Evolutionary conservation across 1,284 basidiomycete genomes (phyloP), one percentile per base, ranked within the genome.

Genomic region (Irpex rosettiformis): DNA sequence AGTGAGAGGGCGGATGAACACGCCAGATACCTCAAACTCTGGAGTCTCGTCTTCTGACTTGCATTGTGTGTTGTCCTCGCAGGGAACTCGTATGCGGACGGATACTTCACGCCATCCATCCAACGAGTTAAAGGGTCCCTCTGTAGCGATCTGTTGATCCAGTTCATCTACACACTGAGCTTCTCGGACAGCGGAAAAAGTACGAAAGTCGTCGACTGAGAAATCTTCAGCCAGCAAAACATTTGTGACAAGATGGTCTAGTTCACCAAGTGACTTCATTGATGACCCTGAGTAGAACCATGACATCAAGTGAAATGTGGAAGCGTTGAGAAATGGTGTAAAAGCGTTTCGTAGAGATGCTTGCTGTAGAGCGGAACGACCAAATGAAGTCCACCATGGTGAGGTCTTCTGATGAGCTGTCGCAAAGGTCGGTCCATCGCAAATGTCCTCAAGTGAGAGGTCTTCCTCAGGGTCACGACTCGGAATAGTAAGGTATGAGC

Each of bases 191-290:
- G 55, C 37, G 49, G 45, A 58, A 43, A 65, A 64, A 11, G 18
- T 21, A 7, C 27, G 11, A 3, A 64, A 29, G 33, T 65, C 33
- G 3, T 21, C 29, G 1, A 7, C 11, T 24, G 54, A 29, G 59
- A 65, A 64, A 54, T 59, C 57, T 16, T 33, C 51, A 11, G 53
- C 30, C 1, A 42, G 51, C 11, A 63, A 3, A 24, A 65, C 56
- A 2, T 60, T 42, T 21, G 53, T 24, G 4, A 61, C 64, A 3
- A 65, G 57, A 22, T 48, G 48, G 47, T 64, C 47, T 1, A 57
- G 6, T 28, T 65, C 64, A 3, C 13, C 54, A 24, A 52, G 16
- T 1, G 62, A 62, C 53, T 65, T 65, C 45, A 21, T 47, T 22
- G 33, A 18, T 3, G 60, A 53, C 4, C 55, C 55, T 13, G 30